phyloP scores from a whole-genome alignment of 805 yeast genomes.

The Kuraishia hungarica region DNA sequence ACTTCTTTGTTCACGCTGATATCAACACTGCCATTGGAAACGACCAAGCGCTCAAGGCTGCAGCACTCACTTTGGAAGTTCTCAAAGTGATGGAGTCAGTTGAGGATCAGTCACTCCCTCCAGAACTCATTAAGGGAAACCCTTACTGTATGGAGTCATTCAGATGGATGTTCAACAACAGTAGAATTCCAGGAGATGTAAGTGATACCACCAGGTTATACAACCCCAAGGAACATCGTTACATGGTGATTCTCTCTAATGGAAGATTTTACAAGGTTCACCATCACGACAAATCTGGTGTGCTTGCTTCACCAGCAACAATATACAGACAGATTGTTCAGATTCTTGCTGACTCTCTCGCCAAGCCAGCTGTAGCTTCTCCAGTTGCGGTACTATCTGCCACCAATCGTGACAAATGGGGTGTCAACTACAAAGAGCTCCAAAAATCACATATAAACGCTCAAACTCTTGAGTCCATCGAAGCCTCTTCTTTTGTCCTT shows the following conservation, averaged over 20 bases:
- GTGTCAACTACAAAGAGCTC: slow-evolving; percentile 48
- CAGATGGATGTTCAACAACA: slow-evolving; percentile 83
- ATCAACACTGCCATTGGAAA: slow-evolving; percentile 45
- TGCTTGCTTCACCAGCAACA: slow-evolving; percentile 34
- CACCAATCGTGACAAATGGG: slow-evolving; percentile 81
- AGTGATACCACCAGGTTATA: slow-evolving; percentile 51
- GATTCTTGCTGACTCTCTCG: slow-evolving; percentile 30
- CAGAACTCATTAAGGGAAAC: slow-evolving; percentile 67
- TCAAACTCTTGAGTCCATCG: slow-evolving; percentile 56
- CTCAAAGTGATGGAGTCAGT: slow-evolving; percentile 58
- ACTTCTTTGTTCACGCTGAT: slow-evolving; percentile 80
- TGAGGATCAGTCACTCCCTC: slow-evolving; percentile 66
- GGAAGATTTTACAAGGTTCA: slow-evolving; percentile 74
- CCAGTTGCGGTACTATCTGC: slow-evolving; percentile 78
- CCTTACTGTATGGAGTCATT: slow-evolving; percentile 96
- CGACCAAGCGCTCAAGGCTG: slow-evolving; percentile 65
- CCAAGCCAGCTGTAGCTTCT: slow-evolving; percentile 30
- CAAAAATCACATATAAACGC: slow-evolving; percentile 51
- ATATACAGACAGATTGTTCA: slow-evolving; percentile 50
- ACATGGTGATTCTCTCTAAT: slow-evolving; percentile 63
- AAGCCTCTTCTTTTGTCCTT: slow-evolving; percentile 70
- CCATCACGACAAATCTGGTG: slow-evolving; percentile 42
- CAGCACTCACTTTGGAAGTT: slow-evolving; percentile 62
- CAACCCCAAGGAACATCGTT: slow-evolving; percentile 44
- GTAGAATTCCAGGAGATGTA: slow-evolving; percentile 65